phyloP scores from a whole-genome alignment of 2,329 filamentous ascomycete species.

The Botryotinia convoluta region DNA sequence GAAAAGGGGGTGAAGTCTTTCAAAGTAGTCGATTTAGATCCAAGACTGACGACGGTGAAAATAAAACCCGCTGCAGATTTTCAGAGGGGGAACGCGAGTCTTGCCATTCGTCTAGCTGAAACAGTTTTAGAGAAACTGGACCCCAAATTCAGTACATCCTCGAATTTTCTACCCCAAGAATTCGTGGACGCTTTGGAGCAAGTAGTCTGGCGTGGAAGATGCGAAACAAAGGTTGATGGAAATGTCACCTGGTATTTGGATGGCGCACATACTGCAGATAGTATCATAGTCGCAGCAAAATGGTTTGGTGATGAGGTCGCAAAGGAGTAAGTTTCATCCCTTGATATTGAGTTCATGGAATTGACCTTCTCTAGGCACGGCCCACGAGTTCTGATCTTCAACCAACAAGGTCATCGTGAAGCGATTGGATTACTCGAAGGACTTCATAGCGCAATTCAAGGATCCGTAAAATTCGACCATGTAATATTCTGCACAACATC shows the following conservation, averaged over 20 bases:
- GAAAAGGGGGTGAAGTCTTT: slow-evolving; percentile 51
- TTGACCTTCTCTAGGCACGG: slow-evolving; percentile 36
- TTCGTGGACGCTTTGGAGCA: slow-evolving; percentile 72
- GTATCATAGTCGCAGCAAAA: slow-evolving; percentile 73
- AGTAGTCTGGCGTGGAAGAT: slow-evolving; percentile 77
- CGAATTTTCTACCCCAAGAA: slow-evolving; percentile 47
- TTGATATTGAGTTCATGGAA: neutral
- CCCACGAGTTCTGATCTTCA: slow-evolving; percentile 72
- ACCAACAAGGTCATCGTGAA: slow-evolving; percentile 62
- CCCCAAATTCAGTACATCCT: slow-evolving; percentile 33
- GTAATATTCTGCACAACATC: slow-evolving; percentile 77
- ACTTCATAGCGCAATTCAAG: slow-evolving; percentile 46
- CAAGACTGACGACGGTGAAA: slow-evolving; percentile 45
- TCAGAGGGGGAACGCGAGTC: slow-evolving; percentile 57
- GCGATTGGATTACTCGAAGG: slow-evolving; percentile 51
- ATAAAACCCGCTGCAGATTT: slow-evolving; percentile 54
- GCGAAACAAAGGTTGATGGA: slow-evolving; percentile 57
- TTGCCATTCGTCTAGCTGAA: slow-evolving; percentile 52
- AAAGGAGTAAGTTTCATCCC: slow-evolving; percentile 27
- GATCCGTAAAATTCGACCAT: slow-evolving; percentile 57
- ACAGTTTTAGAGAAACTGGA: slow-evolving; percentile 46
- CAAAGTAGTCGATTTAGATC: slow-evolving; percentile 46
- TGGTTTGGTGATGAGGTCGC: slow-evolving; percentile 68
- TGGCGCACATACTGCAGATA: slow-evolving; percentile 89
- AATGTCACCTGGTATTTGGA: slow-evolving; percentile 82